Conservation (phyloP, 176 grass and related monocot genomes). For the Alopecurus myosuroides region DNA sequence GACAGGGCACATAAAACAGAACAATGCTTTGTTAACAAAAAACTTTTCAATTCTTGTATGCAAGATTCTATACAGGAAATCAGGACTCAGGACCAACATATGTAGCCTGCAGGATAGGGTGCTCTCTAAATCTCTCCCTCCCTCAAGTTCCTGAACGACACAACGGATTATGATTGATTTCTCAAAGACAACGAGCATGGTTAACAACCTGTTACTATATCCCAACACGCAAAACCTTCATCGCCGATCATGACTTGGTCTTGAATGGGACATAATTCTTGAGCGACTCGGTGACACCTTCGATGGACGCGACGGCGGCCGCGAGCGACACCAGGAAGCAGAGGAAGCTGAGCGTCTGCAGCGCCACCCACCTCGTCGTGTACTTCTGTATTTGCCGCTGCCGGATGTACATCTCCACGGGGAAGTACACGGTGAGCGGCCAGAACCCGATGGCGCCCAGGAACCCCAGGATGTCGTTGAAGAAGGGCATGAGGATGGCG, state of each 20-base stretch:
- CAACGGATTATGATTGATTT: neutral
- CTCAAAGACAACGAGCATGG: neutral
- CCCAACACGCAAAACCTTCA: neutral
- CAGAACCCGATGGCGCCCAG: constrained; percentile 85
- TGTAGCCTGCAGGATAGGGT: neutral
- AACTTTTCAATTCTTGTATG: neutral
- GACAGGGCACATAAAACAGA: too few relatives aligned
- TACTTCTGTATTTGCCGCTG: constrained; percentile 42
- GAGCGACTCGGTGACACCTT: constrained; percentile 64
- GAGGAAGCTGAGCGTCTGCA: constrained; percentile 66
- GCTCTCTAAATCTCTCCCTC: neutral
- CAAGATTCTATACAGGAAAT: constrained; percentile 6
- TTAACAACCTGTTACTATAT: neutral
- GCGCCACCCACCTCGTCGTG: constrained; percentile 54
- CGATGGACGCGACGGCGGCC: constrained; percentile 54
- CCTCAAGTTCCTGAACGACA: neutral
- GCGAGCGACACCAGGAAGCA: constrained; percentile 82
- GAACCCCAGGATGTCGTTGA: constrained; percentile 86
- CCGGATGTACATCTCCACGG: constrained; percentile 86
- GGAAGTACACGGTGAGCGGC: constrained; percentile 95
- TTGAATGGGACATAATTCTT: constrained; percentile 61
- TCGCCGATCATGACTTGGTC: constrained; percentile 40
- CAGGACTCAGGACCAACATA: neutral
- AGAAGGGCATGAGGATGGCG: constrained; percentile 83
- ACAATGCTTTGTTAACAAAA: neutral